Percentiles rank a stretch among this genome's conserved stretches.
phyloP scores from a whole-genome alignment of 1,284 basidiomycete species.

The Cutaneotrichosporon cutaneum region DNA sequence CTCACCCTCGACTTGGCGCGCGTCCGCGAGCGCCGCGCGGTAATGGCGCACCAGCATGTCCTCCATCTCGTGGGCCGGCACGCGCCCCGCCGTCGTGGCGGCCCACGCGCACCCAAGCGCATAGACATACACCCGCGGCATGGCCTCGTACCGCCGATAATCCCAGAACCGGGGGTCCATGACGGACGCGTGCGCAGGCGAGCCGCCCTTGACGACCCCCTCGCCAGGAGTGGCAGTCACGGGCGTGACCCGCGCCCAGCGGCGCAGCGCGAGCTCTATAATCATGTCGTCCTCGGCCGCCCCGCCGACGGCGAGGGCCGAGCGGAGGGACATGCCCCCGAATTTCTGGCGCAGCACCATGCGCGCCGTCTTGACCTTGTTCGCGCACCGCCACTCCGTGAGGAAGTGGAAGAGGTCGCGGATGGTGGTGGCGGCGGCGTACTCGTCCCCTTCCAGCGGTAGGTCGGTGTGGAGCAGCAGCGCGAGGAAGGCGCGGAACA shows the following conservation, averaged over 20 bases:
- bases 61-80: neutral
- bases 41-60: neutral
- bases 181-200: neutral
- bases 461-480: neutral
- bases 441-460: neutral
- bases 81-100: neutral
- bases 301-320: neutral
- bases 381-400: neutral
- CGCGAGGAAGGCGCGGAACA: conserved; percentile 1
- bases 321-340: neutral
- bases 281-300: neutral
- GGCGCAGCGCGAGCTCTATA: neutral
- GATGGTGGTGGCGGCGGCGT: neutral
- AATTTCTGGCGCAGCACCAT: neutral
- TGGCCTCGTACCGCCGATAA: neutral
- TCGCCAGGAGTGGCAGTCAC: neutral
- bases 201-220: neutral
- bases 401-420: conserved; percentile 1
- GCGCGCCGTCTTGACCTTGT: neutral
- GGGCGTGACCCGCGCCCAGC: neutral
- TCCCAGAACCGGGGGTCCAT: neutral
- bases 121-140: neutral
- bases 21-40: neutral
- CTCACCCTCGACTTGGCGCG: neutral
- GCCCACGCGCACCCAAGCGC: neutral